These are phyloP conservation scores for Lecanosticta acicola DNA, from an alignment of 2,329 filamentous ascomycete species.

Conservation along the genomic window DNA sequence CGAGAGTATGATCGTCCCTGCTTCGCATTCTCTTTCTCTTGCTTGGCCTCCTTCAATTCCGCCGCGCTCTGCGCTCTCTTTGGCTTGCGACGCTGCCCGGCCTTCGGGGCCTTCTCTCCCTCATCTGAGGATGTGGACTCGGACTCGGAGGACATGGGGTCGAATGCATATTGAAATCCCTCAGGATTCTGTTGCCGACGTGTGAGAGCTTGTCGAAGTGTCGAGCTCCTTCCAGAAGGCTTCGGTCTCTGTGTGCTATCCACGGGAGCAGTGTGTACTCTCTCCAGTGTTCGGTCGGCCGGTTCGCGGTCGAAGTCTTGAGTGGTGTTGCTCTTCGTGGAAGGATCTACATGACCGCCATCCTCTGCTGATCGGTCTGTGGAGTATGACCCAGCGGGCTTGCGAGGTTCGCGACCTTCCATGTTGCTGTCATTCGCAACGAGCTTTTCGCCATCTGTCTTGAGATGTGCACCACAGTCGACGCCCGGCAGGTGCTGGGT, in stretches of 20 bases:
- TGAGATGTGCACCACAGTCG: conserved; percentile 15
- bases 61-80: conserved; percentile 5
- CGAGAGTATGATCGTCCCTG: conserved; percentile 40
- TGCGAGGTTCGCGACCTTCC: conserved; percentile 3
- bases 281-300: conserved; percentile 7
- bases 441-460: too few species aligned
- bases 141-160: conserved; percentile 25
- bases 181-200: conserved; percentile 11
- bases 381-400: conserved; percentile 10
- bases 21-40: conserved; percentile 12
- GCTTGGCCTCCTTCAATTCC: conserved; percentile 12
- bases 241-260: conserved; percentile 10
- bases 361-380: background rate
- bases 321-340: conserved; percentile 10
- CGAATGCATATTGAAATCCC: conserved; percentile 26
- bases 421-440: conserved; percentile 1
- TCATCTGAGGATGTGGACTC: conserved; percentile 29
- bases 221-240: conserved; percentile 16
- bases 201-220: conserved; percentile 18
- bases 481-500: conserved; percentile 13
- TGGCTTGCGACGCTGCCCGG: conserved; percentile 4
- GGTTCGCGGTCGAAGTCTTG: conserved; percentile 2
- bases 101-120: conserved; percentile 16
- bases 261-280: conserved; percentile 16
- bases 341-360: conserved; percentile 6